Base-by-base conservation (phyloP, 768 basidiomycete species). In the Hericium erinaceus region DNA sequence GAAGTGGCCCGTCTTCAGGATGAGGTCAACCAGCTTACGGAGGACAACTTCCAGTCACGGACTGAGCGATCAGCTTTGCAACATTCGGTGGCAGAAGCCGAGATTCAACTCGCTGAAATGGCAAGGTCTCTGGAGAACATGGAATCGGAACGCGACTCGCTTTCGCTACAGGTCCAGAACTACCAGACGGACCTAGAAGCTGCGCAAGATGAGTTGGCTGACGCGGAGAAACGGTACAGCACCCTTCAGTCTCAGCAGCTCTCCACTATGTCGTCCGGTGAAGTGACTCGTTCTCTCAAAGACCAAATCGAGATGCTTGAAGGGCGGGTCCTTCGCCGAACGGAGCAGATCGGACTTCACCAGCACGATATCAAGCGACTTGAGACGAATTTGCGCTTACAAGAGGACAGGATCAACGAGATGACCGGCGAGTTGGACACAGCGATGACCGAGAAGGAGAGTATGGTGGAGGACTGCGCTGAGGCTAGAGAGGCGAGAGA, bases 381-480 rank as follows among this genome's bases (percentile, higher is more conserved):
- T 39, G 89, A 90, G 69, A 83, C 83, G 56, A 92, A 92, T 62
- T 66, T 86, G 53, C 75, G 77, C 56, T 71, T 92, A 38, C 83
- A 88, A 57, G 90, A 92, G 67, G 89, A 92, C 26, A 77, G 87
- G 7, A 69, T 90, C 40, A 68, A 67, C 2, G 90, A 92, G 72
- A 79, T 89, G 80, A 83, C 78, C 2, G 68, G 66, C 16, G 90
- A 92, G 63, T 68, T 89, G 57, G 89, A 89, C 64, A 78, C 79
- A 59, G 72, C 84, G 58, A 74, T 72, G 20, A 77, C 81, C 4
- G 80, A 90, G 73, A 89, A 85, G 67, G 81, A 82, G 57, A 83
- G 87, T 2, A 89, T 92, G 86, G 80, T 92, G 0, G 89, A 91
- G 60, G 90, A 92, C 65, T 92, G 90, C 64, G 84, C 84, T 4